Evolutionary conservation across 768 basidiomycete species (phyloP).

Genomic region (Hygrophoropsis aurantiaca): DNA sequence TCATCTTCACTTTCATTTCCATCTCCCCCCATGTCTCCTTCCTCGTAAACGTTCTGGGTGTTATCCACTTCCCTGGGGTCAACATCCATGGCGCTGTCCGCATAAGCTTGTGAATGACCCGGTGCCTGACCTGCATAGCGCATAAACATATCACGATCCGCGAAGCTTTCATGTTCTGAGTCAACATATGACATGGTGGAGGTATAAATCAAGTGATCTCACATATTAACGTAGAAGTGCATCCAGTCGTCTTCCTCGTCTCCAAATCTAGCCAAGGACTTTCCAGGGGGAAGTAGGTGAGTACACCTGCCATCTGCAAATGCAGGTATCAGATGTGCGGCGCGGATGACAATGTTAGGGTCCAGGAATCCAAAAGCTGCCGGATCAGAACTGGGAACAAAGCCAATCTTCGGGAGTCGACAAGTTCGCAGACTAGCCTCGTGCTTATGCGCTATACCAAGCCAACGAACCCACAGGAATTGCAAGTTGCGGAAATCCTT

Average conservation of each 20-base stretch:
- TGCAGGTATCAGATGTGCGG: constrained; percentile 12
- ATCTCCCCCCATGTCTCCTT: no score
- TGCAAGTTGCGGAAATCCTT: constrained; percentile 15
- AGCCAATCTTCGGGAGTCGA: constrained; percentile 19
- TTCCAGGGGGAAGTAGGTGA: no score
- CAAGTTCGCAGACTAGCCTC: constrained; percentile 3
- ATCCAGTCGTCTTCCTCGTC: constrained; percentile 25
- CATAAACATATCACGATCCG: constrained; percentile 42
- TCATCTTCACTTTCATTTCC: no score
- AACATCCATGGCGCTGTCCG: no score
- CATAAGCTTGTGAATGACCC: no score
- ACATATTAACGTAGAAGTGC: constrained; percentile 35
- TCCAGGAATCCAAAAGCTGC: constrained; percentile 37
- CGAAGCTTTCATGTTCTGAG: constrained; percentile 27
- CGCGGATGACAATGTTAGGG: constrained; percentile 17
- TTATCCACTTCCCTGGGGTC: no score
- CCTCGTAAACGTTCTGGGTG: no score
- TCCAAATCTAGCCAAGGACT: background rate
- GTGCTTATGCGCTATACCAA: constrained; percentile 9
- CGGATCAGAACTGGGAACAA: constrained; percentile 15
- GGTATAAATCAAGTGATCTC: constrained; percentile 8
- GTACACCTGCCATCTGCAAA: background rate
- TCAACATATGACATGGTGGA: no score
- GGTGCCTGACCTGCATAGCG: no score
- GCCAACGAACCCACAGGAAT: constrained; percentile 38